Evolutionary conservation across 129 eudicot species (phyloP).

Genomic region (Dittrichia graveolens): DNA sequence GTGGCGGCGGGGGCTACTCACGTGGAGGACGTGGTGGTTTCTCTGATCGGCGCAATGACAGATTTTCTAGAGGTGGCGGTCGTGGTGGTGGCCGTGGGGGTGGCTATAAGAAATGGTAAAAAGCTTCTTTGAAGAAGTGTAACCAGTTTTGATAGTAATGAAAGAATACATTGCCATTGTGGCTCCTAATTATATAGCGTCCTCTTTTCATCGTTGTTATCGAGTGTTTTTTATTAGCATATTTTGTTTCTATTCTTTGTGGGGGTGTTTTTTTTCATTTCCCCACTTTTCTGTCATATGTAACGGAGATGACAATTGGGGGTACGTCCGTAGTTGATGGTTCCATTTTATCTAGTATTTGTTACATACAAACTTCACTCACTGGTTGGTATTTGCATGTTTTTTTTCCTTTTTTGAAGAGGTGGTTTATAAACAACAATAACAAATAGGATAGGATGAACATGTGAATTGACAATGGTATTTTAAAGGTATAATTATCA

Average conservation of each 20-base stretch:
- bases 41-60: conserved; percentile 37
- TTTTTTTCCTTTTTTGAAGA: too few species aligned
- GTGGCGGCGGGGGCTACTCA: conserved; percentile 44
- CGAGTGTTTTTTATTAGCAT: not conserved
- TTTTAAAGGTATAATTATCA: too few species aligned
- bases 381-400: too few species aligned
- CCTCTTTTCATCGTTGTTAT: not conserved
- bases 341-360: too few species aligned
- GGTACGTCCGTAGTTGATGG: not conserved
- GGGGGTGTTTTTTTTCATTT: not conserved
- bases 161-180: conserved; percentile 26
- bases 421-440: too few species aligned
- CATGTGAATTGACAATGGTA: too few species aligned
- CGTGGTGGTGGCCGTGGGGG: conserved; percentile 52
- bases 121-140: conserved; percentile 12
- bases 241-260: not conserved
- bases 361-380: too few species aligned
- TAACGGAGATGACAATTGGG: not conserved
- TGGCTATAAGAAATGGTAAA: conserved; percentile 53
- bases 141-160: conserved; percentile 44
- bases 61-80: conserved; percentile 47
- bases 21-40: conserved; percentile 50
- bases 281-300: not conserved
- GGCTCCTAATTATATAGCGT: conserved; percentile 33
- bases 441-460: too few species aligned